phyloP scores from a whole-genome alignment of 1,139 yeast species.

The Saccharomyces uvarum region DNA sequence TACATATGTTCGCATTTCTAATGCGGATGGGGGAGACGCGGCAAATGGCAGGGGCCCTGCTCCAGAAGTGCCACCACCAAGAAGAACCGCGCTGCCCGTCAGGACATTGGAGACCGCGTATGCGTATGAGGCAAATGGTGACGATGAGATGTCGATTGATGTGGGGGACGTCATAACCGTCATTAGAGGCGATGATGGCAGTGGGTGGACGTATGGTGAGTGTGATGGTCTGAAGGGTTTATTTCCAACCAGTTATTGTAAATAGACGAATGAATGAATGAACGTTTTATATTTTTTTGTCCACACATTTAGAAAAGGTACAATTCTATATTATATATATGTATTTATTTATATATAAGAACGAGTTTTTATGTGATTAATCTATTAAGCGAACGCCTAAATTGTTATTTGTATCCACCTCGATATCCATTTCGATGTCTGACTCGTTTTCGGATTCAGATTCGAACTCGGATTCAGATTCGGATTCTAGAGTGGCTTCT shows the following conservation, averaged over 20 bases:
- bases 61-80: conserved; percentile 77
- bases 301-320: background rate
- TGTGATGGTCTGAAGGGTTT: conserved; percentile 63
- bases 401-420: background rate
- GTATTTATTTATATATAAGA: background rate
- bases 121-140: conserved; percentile 75
- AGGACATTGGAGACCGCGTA: conserved; percentile 60
- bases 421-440: background rate
- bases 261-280: conserved; percentile 6
- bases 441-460: background rate
- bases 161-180: conserved; percentile 74
- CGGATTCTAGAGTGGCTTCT: conserved; percentile 75
- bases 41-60: conserved; percentile 30
- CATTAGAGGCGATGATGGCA: conserved; percentile 68
- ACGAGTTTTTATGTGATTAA: conserved; percentile 4
- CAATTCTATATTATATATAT: background rate
- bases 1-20: conserved; percentile 53
- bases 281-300: background rate
- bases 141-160: conserved; percentile 63
- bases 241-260: conserved; percentile 70
- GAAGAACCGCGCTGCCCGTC: conserved; percentile 45
- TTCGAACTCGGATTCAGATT: background rate
- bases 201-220: conserved; percentile 97
- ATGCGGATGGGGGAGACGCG: conserved; percentile 13
- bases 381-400: conserved; percentile 7